A percentile compares a stretch with the other conserved stretches of the same genome.
phyloP scores from a whole-genome alignment of 73 alveolate genomes.

The Tetrahymena thermophila region DNA sequence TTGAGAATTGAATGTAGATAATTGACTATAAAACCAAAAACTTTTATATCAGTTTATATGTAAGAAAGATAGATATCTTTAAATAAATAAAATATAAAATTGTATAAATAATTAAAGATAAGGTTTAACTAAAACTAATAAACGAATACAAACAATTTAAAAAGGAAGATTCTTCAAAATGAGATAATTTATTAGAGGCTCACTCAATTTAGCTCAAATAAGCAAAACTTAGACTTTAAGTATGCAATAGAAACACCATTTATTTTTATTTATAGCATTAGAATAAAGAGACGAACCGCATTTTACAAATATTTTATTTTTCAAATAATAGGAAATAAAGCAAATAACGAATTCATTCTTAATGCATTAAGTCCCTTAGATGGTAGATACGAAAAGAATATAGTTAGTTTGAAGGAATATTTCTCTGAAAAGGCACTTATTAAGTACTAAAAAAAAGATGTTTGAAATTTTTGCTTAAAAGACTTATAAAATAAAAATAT shows the following conservation, averaged over 20 bases:
- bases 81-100: no score
- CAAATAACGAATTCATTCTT: conserved; percentile 22
- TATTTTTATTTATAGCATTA: no score
- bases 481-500: background rate
- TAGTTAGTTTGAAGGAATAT: conserved; percentile 50
- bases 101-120: background rate
- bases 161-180: background rate
- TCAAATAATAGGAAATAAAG: background rate
- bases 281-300: background rate
- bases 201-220: background rate
- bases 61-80: background rate
- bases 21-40: background rate
- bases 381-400: conserved; percentile 70
- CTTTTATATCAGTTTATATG: no score
- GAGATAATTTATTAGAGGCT: background rate
- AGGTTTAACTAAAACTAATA: background rate
- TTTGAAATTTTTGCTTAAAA: no score
- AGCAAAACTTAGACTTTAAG: background rate
- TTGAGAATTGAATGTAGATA: background rate
- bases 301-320: background rate
- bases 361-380: conserved; percentile 81
- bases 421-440: conserved; percentile 83
- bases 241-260: background rate
- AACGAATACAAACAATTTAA: background rate
- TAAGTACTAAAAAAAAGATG: conserved; percentile 20